Conservation (phyloP, 805 yeast species). For the Scheffersomyces spartinae region DNA sequence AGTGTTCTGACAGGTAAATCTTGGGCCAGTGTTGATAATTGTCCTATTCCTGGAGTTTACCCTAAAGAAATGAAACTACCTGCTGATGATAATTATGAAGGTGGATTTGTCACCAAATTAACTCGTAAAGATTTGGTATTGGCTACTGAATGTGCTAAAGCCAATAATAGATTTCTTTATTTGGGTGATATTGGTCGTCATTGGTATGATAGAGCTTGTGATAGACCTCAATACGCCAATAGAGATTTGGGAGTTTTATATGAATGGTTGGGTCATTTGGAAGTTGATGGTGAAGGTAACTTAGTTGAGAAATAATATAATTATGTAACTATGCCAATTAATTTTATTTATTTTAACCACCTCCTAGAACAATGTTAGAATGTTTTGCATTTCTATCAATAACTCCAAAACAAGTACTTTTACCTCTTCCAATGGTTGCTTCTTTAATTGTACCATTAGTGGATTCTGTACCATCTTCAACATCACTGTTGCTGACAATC, state of each 20-base stretch:
- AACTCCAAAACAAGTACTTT: no score
- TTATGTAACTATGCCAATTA: no score
- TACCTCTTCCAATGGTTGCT: no score
- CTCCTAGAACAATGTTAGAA: no score
- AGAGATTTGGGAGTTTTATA: constrained; percentile 31
- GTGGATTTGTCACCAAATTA: constrained; percentile 39
- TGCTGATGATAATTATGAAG: constrained; percentile 31
- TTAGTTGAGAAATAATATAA: no score
- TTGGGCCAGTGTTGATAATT: constrained; percentile 45
- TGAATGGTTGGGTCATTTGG: constrained; percentile 31
- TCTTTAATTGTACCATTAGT: no score
- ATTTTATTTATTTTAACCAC: no score
- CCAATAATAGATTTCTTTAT: constrained; percentile 19
- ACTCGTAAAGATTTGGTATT: constrained; percentile 33
- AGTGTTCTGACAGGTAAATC: constrained; percentile 41
- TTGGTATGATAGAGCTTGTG: constrained; percentile 34
- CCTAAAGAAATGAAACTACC: constrained; percentile 29
- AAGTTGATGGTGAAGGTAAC: constrained; percentile 6
- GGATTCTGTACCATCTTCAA: no score
- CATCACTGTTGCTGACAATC: no score
- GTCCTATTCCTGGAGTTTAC: constrained; percentile 39
- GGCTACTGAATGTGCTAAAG: constrained; percentile 26
- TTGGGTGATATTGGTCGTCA: constrained; percentile 26
- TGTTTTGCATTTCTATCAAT: no score
- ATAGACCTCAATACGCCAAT: constrained; percentile 25